Evolutionary conservation across 83 land plant species (phyloP).

Genomic region (Diphasiastrum complanatum): DNA sequence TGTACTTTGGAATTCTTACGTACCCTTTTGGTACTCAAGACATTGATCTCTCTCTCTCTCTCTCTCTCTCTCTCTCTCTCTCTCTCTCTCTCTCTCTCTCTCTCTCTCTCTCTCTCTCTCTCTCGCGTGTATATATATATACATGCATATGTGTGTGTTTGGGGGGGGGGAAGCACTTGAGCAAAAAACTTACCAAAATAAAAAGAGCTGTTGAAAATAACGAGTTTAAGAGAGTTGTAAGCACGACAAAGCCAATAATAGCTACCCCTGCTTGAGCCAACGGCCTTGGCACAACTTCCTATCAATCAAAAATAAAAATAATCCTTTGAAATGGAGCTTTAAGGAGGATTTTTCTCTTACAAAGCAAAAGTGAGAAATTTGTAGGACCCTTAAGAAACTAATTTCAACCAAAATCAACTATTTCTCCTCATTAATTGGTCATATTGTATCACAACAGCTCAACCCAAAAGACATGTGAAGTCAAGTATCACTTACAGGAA

Average conservation of each 20-base stretch:
- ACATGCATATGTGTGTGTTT: no score
- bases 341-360: neutral
- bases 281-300: slow-evolving; percentile 16
- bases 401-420: no score
- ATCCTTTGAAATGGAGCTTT: no score
- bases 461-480: neutral
- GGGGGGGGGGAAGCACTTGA: no score
- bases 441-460: neutral
- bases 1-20: no score
- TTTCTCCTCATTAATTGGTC: neutral
- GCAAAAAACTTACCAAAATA: slow-evolving; percentile 15
- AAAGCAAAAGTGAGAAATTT: neutral
- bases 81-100: no score
- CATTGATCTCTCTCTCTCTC: no score
- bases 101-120: no score
- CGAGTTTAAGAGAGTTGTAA: slow-evolving; percentile 1
- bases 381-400: neutral
- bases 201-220: slow-evolving; percentile 25
- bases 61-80: no score
- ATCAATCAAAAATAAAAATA: neutral
- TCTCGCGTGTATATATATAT: no score
- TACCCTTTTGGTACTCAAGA: no score
- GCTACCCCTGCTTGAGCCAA: slow-evolving; percentile 22
- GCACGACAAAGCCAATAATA: slow-evolving; percentile 7
- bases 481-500: slow-evolving; percentile 18